Evolutionary conservation across 2,329 filamentous ascomycete species (phyloP).

Genomic region (Periconia macrospinosa): DNA sequence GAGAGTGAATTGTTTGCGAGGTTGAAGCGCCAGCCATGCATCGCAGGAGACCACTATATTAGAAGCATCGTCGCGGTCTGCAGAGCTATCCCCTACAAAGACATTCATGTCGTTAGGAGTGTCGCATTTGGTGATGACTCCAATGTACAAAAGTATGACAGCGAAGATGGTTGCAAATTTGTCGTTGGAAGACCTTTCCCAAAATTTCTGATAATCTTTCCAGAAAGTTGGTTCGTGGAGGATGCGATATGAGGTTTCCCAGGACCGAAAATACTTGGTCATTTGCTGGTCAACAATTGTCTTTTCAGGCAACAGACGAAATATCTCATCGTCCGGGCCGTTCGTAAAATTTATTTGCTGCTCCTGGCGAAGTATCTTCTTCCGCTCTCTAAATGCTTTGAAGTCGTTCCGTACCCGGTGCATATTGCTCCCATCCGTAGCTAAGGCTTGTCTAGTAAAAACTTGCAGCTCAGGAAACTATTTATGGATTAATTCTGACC

Average conservation of each 20-base stretch:
- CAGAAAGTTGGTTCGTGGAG: slow-evolving; percentile 58
- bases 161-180: slow-evolving; percentile 37
- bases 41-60: slow-evolving; percentile 45
- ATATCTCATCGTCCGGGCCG: slow-evolving; percentile 36
- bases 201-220: slow-evolving; percentile 53
- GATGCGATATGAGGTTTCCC: slow-evolving; percentile 56
- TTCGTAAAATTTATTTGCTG: slow-evolving; percentile 11
- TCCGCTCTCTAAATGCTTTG: slow-evolving; percentile 33
- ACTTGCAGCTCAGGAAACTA: slow-evolving; percentile 41
- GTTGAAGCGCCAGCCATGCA: slow-evolving; percentile 48
- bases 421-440: slow-evolving; percentile 29
- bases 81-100: slow-evolving; percentile 49
- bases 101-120: slow-evolving; percentile 30
- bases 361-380: slow-evolving; percentile 29
- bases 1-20: slow-evolving; percentile 56
- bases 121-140: slow-evolving; percentile 42
- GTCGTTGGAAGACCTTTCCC: slow-evolving; percentile 39
- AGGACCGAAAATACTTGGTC: slow-evolving; percentile 52
- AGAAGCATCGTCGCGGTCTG: slow-evolving; percentile 43
- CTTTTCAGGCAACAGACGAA: slow-evolving; percentile 40
- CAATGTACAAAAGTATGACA: slow-evolving; percentile 45
- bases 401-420: slow-evolving; percentile 35
- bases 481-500: slow-evolving; percentile 7
- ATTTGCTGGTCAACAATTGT: slow-evolving; percentile 47
- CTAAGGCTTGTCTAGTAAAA: slow-evolving; percentile 37